These are phyloP conservation scores for Vitis vinifera DNA, from an alignment of 164 flowering plant genomes.

Conservation along the genomic window DNA sequence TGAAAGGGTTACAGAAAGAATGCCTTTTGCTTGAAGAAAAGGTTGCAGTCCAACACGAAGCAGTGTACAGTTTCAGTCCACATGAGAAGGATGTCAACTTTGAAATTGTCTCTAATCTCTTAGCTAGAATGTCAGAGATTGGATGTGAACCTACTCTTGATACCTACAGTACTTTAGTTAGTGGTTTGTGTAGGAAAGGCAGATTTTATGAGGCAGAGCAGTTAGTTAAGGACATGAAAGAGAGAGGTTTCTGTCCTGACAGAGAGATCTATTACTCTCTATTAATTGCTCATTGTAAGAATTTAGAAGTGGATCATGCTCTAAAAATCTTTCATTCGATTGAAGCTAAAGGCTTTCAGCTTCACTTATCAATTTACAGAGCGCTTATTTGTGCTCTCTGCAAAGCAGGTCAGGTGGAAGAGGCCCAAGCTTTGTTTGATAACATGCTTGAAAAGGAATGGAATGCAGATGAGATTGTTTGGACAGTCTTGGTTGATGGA, in stretches of 20 bases:
- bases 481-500: constrained; percentile 78
- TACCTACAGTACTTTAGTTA: constrained; percentile 50
- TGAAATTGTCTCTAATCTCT: constrained; percentile 38
- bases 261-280: constrained; percentile 43
- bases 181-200: constrained; percentile 63
- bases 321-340: constrained; percentile 38
- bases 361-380: constrained; percentile 37
- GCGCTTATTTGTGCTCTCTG: constrained; percentile 57
- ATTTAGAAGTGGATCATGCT: constrained; percentile 56
- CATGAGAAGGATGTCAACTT: constrained; percentile 22
- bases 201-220: constrained; percentile 53
- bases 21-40: constrained; percentile 28
- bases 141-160: constrained; percentile 56
- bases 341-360: constrained; percentile 34
- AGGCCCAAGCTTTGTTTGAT: constrained; percentile 52
- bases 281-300: constrained; percentile 49
- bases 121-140: constrained; percentile 47
- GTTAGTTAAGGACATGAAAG: constrained; percentile 51
- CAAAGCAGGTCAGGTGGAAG: constrained; percentile 36
- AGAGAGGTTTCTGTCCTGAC: constrained; percentile 43
- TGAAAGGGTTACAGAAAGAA: constrained; percentile 70
- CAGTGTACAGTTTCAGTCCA: constrained; percentile 13
- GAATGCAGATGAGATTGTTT: constrained; percentile 76
- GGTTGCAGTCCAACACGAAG: constrained; percentile 35
- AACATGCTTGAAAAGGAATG: constrained; percentile 50